These are phyloP conservation scores for Ascochyta clinopodiicola DNA, from an alignment of 2,329 filamentous ascomycete genomes.

Conservation along the genomic window DNA sequence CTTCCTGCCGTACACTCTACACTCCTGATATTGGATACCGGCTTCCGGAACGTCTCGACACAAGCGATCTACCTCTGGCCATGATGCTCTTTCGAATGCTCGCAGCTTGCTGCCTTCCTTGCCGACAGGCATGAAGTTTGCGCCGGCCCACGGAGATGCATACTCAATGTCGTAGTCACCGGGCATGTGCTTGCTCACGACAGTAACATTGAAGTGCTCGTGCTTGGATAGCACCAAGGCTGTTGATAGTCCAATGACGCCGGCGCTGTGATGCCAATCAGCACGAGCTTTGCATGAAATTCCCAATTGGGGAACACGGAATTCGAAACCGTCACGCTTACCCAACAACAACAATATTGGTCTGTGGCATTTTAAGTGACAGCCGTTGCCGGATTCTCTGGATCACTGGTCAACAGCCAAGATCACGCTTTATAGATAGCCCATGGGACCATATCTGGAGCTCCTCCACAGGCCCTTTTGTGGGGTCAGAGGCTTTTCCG, in stretches of 20 bases:
- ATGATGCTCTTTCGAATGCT: constrained; percentile 53
- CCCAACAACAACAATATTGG: constrained; percentile 58
- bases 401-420: background rate
- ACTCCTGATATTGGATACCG: constrained; percentile 76
- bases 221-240: constrained; percentile 67
- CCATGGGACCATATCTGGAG: constrained; percentile 4
- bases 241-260: constrained; percentile 70
- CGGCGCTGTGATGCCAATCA: constrained; percentile 57
- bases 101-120: constrained; percentile 49
- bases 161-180: constrained; percentile 93
- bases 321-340: constrained; percentile 35
- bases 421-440: constrained; percentile 10
- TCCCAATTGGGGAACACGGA: constrained; percentile 3
- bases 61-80: constrained; percentile 52
- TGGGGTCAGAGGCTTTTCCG: constrained; percentile 13
- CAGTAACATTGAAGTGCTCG: constrained; percentile 65
- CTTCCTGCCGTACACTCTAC: constrained; percentile 65
- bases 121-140: constrained; percentile 71
- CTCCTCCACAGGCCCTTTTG: constrained; percentile 1
- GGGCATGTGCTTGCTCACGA: constrained; percentile 87
- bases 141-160: constrained; percentile 85
- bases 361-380: constrained; percentile 16
- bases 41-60: constrained; percentile 73
- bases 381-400: background rate
- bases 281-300: constrained; percentile 4